A percentile compares a stretch with the other conserved stretches of the same genome.
Evolutionary conservation across 192 early-diverging fungal species (phyloP).

Genomic region (Geosiphon pyriformis): DNA sequence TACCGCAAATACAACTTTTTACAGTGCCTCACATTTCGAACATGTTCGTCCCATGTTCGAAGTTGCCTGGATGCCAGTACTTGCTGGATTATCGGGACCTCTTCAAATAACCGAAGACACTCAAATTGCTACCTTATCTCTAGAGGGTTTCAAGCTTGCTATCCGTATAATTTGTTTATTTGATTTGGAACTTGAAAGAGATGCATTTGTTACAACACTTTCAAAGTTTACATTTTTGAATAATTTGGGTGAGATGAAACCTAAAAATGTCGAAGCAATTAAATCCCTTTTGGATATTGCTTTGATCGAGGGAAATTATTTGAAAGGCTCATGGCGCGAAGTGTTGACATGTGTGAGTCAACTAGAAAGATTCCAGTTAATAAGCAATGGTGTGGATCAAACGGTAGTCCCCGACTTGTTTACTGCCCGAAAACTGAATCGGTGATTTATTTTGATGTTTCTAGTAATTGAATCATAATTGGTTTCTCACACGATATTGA

Average conservation of each 20-base stretch:
- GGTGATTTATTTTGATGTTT: neutral
- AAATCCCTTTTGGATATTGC: conserved; percentile 78
- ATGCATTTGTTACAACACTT: conserved; percentile 89
- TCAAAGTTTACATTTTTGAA: conserved; percentile 83
- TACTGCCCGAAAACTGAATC: conserved; percentile 17
- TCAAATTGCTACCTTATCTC: conserved; percentile 62
- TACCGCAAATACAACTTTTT: conserved; percentile 47
- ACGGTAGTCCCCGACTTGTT: conserved; percentile 28
- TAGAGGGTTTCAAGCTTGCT: conserved; percentile 73
- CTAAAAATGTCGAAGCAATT: conserved; percentile 91
- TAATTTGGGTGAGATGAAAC: conserved; percentile 77
- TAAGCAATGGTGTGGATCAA: conserved; percentile 50
- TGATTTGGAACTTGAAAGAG: conserved; percentile 82
- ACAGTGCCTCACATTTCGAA: conserved; percentile 72
- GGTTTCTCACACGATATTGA: neutral
- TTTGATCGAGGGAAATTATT: conserved; percentile 53
- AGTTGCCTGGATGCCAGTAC: conserved; percentile 79
- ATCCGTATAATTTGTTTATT: conserved; percentile 81
- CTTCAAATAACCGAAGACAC: conserved; percentile 79
- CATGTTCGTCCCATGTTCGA: conserved; percentile 93
- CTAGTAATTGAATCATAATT: neutral
- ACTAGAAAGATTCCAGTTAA: conserved; percentile 82
- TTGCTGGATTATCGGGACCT: conserved; percentile 76
- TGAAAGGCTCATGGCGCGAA: conserved; percentile 73
- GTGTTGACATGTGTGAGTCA: conserved; percentile 79